Base-by-base conservation (phyloP, 2,329 filamentous ascomycete genomes). In the Diplodia scrobiculata region DNA sequence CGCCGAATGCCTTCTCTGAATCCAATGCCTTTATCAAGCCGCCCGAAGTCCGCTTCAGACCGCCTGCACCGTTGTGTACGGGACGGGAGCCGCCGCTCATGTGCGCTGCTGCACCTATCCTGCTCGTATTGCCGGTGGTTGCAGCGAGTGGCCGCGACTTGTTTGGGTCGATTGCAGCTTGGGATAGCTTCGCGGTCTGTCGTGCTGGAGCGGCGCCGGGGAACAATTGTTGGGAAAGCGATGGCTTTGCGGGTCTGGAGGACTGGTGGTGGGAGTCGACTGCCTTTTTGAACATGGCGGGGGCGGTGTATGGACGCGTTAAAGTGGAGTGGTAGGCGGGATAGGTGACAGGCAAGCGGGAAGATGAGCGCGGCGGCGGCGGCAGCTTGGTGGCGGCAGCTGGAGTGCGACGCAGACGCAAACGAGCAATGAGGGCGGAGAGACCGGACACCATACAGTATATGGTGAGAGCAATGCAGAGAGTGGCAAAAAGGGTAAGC, bases 131-230 rank as follows among this genome's bases (percentile, higher is more conserved):
- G 25, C 74, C 72, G 2, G 71, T 69, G 25, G 70, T 70, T 6
- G 70, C 71, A 14, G 72, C 70, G 62, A 76, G 68, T 9, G 75
- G 73, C 68, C 73, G 74, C 65, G 72, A 70, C 70, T 68, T 75
- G 71, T 74, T 72, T 60, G 77, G 76, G 47, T 75, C 76, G 36
- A 79, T 75, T 21, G 75, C 73, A 70, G 80, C 84, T 68, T 81
- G 82, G 70, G 85, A 38, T 17, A 41, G 34, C 60, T 63, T 63
- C 5, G 48, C 21, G 21, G n/a, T 78, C 65, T 82, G 81, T 54
- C 84, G 80, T 65, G 82, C 75, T 13, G 84, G 10, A 5, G 36
- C 13, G 5, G 47, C 87, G 74, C 83, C 87, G 0, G 86, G 86
- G 69, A 87, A 85, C 17, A 84, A 77, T 66, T 84, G 80, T 73